phyloP scores from a whole-genome alignment of 495 filamentous ascomycete species.

The Aspergillus indologenus region DNA sequence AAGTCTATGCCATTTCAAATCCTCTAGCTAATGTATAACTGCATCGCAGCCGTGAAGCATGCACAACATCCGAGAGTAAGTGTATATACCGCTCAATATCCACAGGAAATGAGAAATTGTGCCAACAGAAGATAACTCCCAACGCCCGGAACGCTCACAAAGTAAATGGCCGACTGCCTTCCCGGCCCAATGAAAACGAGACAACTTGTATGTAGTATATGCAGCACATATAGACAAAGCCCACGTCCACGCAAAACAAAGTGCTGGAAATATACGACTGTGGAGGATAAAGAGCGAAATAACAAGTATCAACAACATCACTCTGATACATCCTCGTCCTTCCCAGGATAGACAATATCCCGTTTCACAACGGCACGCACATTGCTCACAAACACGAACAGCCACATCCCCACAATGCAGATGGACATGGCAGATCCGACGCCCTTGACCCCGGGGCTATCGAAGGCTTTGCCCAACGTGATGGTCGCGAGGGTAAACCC shows the following conservation, averaged over 20 bases:
- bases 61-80: too few relatives aligned
- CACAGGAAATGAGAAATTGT: too few relatives aligned
- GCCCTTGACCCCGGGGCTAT: conserved; percentile 38
- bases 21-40: too few relatives aligned
- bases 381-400: conserved; percentile 53
- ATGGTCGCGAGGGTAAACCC: conserved; percentile 49
- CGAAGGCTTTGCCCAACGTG: conserved; percentile 39
- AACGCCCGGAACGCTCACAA: background rate
- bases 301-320: conserved; percentile 10
- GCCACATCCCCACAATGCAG: conserved; percentile 53
- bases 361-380: conserved; percentile 49
- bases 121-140: too few relatives aligned
- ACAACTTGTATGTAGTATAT: too few relatives aligned
- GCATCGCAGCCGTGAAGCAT: too few relatives aligned
- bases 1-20: too few relatives aligned
- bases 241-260: too few relatives aligned
- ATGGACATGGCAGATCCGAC: conserved; percentile 46
- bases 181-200: too few relatives aligned
- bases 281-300: background rate
- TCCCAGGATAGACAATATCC: conserved; percentile 61
- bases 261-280: background rate
- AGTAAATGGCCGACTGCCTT: background rate
- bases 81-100: too few relatives aligned
- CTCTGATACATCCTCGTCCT: conserved; percentile 56
- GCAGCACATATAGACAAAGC: too few relatives aligned